Base-by-base conservation (phyloP, 306 rosid species). In the Pterocarpus macrocarpus region DNA sequence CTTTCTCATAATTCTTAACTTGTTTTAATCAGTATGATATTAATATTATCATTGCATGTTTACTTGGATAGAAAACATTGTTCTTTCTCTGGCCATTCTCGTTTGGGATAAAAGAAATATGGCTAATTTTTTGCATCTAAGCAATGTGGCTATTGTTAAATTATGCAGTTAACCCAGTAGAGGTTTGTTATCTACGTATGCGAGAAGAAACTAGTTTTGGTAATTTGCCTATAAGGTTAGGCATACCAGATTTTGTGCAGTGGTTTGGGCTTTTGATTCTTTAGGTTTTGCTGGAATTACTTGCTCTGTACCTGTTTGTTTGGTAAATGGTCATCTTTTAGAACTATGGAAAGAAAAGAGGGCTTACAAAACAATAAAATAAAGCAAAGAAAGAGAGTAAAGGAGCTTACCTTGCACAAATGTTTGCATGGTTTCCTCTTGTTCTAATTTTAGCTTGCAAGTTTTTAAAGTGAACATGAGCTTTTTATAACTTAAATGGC, bases 251-350 rank as follows among this genome's bases (percentile, higher is more conserved):
- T 44, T 71, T n/a, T 56, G 14, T 47, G 14, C 59, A 58, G 49
- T 30, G 52, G 28, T 22, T 66, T 33, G 8, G 61, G 22, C n/a
- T 81, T 66, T 15, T 36, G 38, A 30, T 57, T 34, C 28, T 49
- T 0, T 14, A 33, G 52, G 13, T 35, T 70, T 50, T 71, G 62
- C 34, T 17, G 43, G 50, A 47, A 34, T 58, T 79, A 35, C 11
- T 50, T 82, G 53, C 30, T 59, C 49, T 44, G 55, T 62, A 32
- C 68, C 47, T 76, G 53, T 28, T 71, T 72, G 58, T 64, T 71
- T 77, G 36, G 57, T 55, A 83, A 82, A 69, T 70, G 61, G 13
- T 14, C 53, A 34, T 77, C 63, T 33, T 69, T 71, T 72, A 71
- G 65, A 71, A 62, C 41, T 6, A 8, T 36, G 39, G 43, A 61